A percentile compares a stretch with the other conserved stretches of the same genome.
Evolutionary conservation across 1,284 basidiomycete species (phyloP).

Genomic region (Bondarzewia mesenterica): DNA sequence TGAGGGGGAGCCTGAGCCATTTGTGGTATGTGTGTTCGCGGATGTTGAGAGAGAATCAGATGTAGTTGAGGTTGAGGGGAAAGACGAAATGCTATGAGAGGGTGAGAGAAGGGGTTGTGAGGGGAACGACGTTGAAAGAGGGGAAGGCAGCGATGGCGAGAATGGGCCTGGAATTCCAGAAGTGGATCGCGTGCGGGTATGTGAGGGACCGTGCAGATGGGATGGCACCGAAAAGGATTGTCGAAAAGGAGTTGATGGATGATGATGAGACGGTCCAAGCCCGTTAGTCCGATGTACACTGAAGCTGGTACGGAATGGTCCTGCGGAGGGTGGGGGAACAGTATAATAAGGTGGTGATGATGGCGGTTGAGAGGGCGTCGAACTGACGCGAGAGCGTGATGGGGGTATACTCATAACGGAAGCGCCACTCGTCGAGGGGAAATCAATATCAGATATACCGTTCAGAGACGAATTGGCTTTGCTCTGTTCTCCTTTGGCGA

Average conservation of each 20-base stretch:
- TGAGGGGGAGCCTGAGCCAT: not conserved
- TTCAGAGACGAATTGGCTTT: no score
- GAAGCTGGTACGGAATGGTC: conserved; percentile 30
- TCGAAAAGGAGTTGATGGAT: conserved; percentile 40
- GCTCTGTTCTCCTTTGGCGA: conserved; percentile 12
- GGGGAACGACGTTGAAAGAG: conserved; percentile 39
- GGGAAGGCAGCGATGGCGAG: conserved; percentile 42
- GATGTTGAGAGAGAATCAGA: conserved; percentile 5
- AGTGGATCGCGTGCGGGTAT: conserved; percentile 43
- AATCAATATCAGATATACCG: no score
- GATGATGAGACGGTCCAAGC: no score
- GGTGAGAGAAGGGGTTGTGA: conserved; percentile 21
- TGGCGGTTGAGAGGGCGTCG: conserved; percentile 25
- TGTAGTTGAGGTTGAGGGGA: conserved; percentile 15
- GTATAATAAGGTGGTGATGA: conserved; percentile 15
- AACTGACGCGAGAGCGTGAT: conserved; percentile 24
- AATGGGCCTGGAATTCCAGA: conserved; percentile 50
- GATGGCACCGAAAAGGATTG: conserved; percentile 35
- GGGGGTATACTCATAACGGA: not conserved
- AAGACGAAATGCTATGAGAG: conserved; percentile 14
- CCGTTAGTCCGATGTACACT: conserved; percentile 15
- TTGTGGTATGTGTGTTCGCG: not conserved
- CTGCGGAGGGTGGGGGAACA: conserved; percentile 29
- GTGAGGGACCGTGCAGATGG: conserved; percentile 24
- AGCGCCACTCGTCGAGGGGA: not conserved